Percentiles rank a stretch among this genome's conserved stretches.
Conservation (phyloP, 83 land plant genomes). For the Larix sibirica region DNA sequence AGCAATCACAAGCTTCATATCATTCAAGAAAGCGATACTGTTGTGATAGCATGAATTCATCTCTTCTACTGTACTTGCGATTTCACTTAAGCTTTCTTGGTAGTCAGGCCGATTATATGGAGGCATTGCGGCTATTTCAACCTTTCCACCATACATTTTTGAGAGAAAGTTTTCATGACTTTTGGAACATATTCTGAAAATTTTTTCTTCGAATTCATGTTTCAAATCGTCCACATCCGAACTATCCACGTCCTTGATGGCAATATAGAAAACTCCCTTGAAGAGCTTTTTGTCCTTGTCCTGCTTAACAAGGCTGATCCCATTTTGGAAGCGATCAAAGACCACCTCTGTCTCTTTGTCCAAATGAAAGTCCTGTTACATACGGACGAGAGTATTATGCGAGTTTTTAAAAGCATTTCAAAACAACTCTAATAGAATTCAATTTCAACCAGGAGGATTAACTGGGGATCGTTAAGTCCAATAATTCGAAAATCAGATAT, state of each 20-base stretch:
- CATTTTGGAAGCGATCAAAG: conserved; percentile 41
- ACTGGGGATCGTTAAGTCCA: too few relatives aligned
- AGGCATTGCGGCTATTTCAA: conserved; percentile 31
- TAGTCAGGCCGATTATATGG: conserved; percentile 31
- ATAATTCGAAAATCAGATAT: too few relatives aligned
- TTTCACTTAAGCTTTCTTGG: conserved; percentile 20
- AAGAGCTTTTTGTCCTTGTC: conserved; percentile 46
- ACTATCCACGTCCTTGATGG: conserved; percentile 33
- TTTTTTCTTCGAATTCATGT: conserved; percentile 27
- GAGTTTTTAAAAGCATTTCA: too few relatives aligned
- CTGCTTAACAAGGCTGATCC: conserved; percentile 38
- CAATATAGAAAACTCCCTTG: conserved; percentile 37
- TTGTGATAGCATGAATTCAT: conserved; percentile 10
- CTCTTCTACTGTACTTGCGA: conserved; percentile 20
- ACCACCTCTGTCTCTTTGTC: conserved; percentile 36
- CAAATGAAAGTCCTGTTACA: conserved; percentile 34
- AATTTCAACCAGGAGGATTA: too few relatives aligned
- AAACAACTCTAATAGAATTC: too few relatives aligned
- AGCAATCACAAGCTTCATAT: conserved; percentile 39
- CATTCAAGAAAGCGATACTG: conserved; percentile 24
- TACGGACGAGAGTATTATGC: too few relatives aligned
- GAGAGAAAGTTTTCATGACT: conserved; percentile 28
- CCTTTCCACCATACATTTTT: conserved; percentile 33
- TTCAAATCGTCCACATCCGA: conserved; percentile 38
- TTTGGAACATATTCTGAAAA: conserved; percentile 26